A percentile compares a stretch with the other conserved stretches of the same genome.
Conservation (phyloP, 148 eudicot species). For the Fagopyrum tataricum region DNA sequence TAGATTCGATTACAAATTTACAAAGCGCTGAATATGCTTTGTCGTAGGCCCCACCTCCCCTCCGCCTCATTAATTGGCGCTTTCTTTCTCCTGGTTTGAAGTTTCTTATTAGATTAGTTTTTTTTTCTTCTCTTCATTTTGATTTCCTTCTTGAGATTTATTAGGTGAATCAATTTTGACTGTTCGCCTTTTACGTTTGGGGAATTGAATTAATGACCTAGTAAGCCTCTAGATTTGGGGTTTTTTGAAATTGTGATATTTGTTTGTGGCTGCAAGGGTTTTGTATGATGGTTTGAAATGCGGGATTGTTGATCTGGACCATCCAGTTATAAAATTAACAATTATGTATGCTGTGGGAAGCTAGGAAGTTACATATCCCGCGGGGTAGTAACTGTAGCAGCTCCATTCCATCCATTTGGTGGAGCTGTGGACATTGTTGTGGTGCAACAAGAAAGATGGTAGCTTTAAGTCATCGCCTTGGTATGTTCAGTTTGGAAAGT, state of each 20-base stretch:
- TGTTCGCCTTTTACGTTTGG: neutral
- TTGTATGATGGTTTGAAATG: constrained; percentile 2
- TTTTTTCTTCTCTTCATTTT: neutral
- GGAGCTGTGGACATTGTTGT: constrained; percentile 97
- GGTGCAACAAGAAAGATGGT: constrained; percentile 82
- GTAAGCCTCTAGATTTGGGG: neutral
- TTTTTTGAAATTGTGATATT: neutral
- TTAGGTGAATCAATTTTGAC: neutral
- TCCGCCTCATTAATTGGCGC: neutral
- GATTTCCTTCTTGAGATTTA: neutral
- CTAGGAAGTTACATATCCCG: constrained; percentile 68
- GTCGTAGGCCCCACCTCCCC: constrained; percentile 1
- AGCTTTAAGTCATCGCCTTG: constrained; percentile 89
- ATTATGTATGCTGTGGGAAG: constrained; percentile 79
- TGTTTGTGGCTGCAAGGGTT: neutral
- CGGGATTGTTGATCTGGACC: constrained; percentile 16
- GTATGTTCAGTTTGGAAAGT: constrained; percentile 91
- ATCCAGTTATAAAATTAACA: neutral
- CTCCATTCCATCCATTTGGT: constrained; percentile 86
- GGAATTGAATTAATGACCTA: neutral
- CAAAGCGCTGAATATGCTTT: constrained; percentile 5
- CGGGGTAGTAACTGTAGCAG: constrained; percentile 68
- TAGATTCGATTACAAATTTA: constrained; percentile 3
- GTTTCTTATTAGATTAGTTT: constrained; percentile 3
- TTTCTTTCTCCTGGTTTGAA: neutral